These are phyloP conservation scores for Glycine tomentella DNA, from an alignment of 306 rosid species.

Conservation along the genomic window DNA sequence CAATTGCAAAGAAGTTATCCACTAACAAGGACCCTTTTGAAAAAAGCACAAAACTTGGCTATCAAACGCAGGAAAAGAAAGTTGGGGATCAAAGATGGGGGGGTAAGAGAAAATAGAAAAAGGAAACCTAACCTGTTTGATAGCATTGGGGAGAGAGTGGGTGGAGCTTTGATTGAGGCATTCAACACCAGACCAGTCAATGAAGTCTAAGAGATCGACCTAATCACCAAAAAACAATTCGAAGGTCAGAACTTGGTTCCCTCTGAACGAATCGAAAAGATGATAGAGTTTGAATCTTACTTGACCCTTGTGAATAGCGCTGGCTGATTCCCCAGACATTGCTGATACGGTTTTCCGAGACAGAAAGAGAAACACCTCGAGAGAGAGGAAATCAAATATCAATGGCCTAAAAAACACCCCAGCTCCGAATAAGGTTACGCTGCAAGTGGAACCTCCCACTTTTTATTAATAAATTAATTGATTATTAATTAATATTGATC, in stretches of 20 bases:
- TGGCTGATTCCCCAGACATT: conserved; percentile 94
- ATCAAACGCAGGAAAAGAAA: not conserved
- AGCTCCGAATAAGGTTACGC: conserved; percentile 18
- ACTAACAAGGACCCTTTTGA: not conserved
- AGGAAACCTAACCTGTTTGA: conserved; percentile 64
- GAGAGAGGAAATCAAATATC: not conserved
- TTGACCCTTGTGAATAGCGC: conserved; percentile 75
- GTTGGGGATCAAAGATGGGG: not conserved
- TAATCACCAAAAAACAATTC: conserved; percentile 42
- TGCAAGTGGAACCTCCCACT: no score
- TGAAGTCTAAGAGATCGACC: conserved; percentile 95
- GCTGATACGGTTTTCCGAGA: conserved; percentile 39
- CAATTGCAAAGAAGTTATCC: not conserved
- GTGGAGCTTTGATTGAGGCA: conserved; percentile 89
- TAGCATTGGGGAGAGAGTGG: conserved; percentile 72
- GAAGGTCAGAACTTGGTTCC: conserved; percentile 19
- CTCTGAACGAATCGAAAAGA: conserved; percentile 21
- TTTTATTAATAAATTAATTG: no score
- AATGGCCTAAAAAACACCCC: not conserved
- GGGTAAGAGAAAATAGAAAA: no score
- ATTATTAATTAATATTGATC: no score
- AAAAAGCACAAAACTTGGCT: conserved; percentile 22
- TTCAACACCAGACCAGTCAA: conserved; percentile 91
- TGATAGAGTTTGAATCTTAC: conserved; percentile 54
- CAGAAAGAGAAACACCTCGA: not conserved